Evolutionary conservation across 225 moss, liverwort and hornwort species (phyloP).

Genomic region (Thuidium tamariscinum): DNA sequence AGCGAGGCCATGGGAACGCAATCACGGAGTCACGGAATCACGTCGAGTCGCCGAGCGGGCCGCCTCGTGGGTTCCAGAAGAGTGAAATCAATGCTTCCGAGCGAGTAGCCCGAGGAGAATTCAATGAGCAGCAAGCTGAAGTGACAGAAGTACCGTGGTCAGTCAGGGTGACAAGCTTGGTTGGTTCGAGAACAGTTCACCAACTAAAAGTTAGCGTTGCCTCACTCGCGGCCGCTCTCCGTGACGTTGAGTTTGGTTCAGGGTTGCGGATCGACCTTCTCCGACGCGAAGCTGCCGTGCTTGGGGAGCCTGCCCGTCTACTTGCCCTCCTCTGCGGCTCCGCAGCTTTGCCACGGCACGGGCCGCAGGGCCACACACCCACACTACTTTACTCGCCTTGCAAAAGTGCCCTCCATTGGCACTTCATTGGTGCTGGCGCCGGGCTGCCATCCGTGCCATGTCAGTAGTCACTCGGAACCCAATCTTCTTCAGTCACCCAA

Average conservation of each 20-base stretch:
- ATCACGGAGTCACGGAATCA: no score
- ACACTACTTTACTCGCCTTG: no score
- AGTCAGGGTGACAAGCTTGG: background rate
- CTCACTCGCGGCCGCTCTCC: background rate
- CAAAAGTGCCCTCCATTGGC: no score
- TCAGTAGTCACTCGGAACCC: background rate
- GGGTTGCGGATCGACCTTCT: background rate
- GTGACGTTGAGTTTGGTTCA: no score
- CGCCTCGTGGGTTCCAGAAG: background rate
- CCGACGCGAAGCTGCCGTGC: background rate
- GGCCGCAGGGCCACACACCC: no score
- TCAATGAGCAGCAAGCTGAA: background rate
- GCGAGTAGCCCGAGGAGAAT: background rate
- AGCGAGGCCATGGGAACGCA: background rate
- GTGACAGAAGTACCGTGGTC: no score
- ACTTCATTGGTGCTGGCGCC: background rate
- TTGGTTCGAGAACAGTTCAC: background rate
- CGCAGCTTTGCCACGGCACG: no score
- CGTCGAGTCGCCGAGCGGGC: background rate
- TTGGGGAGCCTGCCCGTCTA: background rate
- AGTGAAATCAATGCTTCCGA: background rate
- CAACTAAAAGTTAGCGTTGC: background rate
- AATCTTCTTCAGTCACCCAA: no score
- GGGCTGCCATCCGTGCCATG: background rate
- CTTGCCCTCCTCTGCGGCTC: background rate